Conservation (phyloP, 345 rosid genomes). For the Aquilaria yunnanensis region DNA sequence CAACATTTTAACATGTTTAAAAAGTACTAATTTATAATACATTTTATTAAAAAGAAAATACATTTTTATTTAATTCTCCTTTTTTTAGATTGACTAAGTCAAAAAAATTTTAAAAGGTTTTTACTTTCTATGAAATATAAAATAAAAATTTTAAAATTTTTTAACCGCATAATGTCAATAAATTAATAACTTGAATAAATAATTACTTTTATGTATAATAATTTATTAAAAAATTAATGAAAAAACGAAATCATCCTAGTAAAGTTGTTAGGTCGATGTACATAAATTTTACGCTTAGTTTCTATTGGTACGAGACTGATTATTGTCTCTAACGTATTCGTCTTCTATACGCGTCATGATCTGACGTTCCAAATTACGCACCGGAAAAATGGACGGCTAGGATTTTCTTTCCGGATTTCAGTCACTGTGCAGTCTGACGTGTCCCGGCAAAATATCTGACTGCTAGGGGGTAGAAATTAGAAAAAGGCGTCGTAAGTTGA, state of each 20-base stretch:
- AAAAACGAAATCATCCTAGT: not conserved
- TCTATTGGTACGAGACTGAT: slow-evolving; percentile 6
- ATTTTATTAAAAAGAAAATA: too few relatives aligned
- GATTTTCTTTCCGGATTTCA: not conserved
- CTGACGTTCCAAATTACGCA: not conserved
- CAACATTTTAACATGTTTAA: too few relatives aligned
- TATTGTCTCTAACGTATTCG: not conserved
- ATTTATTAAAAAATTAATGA: not conserved
- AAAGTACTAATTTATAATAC: too few relatives aligned
- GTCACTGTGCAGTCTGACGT: not conserved
- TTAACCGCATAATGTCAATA: too few relatives aligned
- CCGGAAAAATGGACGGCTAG: not conserved
- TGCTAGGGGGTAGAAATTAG: not conserved
- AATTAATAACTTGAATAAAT: not conserved
- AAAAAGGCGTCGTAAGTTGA: not conserved
- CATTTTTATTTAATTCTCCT: too few relatives aligned
- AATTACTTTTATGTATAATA: not conserved
- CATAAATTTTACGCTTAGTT: not conserved
- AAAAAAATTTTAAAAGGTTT: too few relatives aligned
- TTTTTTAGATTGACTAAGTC: too few relatives aligned
- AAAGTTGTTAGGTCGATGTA: not conserved
- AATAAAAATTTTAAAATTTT: too few relatives aligned
- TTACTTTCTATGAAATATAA: too few relatives aligned
- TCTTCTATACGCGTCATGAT: not conserved
- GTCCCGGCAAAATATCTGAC: slow-evolving; percentile 11